Evolutionary conservation across 306 rosid genomes (phyloP).

Genomic region (Biancaea sappan): DNA sequence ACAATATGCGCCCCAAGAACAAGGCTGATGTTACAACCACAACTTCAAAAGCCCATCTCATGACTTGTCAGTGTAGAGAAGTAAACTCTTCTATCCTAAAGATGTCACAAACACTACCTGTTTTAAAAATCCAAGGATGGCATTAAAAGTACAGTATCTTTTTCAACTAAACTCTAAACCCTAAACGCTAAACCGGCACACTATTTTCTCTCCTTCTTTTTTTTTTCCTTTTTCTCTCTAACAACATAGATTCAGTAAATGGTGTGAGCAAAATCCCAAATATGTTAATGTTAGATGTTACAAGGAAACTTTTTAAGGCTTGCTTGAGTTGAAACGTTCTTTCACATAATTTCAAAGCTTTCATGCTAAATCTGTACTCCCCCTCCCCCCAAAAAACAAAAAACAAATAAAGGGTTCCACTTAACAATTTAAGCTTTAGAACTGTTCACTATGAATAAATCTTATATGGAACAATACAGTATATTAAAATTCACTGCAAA

Average conservation of each 20-base stretch:
- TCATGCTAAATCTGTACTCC: too few species aligned
- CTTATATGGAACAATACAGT: not conserved
- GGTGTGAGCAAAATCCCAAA: conserved; percentile 25
- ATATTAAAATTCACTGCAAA: not conserved
- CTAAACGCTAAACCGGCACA: conserved; percentile 14
- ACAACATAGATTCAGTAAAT: conserved; percentile 1
- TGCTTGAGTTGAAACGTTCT: not conserved
- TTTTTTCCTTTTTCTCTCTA: not conserved
- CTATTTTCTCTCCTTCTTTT: not conserved
- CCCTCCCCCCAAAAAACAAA: too few species aligned
- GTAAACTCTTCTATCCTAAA: conserved; percentile 11
- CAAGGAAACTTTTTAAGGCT: not conserved
- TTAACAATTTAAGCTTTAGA: not conserved
- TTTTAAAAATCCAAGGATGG: not conserved
- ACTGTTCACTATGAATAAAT: not conserved
- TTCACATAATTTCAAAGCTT: not conserved
- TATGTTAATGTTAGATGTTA: not conserved
- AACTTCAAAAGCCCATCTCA: not conserved
- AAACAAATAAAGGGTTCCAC: not conserved
- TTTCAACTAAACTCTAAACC: conserved; percentile 25
- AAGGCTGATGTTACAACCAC: not conserved
- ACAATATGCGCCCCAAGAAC: conserved; percentile 20
- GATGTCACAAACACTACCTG: conserved; percentile 23
- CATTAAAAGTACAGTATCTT: conserved; percentile 13
- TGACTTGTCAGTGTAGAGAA: conserved; percentile 1